Conservation (phyloP, 352 stramenopile species). For the Pythium aphanidermatum region DNA sequence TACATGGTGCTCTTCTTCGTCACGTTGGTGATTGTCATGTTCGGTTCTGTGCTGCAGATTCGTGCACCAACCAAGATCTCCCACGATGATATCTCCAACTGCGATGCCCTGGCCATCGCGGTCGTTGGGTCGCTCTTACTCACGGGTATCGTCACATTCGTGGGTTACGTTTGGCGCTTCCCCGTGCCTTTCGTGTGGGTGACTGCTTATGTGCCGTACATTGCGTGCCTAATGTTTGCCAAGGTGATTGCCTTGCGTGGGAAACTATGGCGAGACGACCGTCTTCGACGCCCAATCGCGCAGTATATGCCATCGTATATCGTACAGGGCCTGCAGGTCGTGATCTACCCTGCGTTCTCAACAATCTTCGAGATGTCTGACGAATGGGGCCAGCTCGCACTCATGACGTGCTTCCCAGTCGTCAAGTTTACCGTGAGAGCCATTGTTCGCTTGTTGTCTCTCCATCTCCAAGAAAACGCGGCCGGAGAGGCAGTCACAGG, state of each 20-base stretch:
- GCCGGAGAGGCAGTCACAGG: conserved; percentile 7
- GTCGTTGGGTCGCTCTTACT: not conserved
- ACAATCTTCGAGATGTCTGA: not conserved
- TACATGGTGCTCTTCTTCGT: not conserved
- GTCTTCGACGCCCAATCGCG: not conserved
- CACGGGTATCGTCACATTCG: not conserved
- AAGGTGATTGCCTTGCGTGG: not conserved
- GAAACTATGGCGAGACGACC: not conserved
- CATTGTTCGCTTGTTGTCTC: not conserved
- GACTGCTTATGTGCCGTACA: not conserved
- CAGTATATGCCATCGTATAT: not conserved
- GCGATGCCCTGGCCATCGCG: not conserved
- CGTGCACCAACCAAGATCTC: not conserved
- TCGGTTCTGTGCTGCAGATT: not conserved
- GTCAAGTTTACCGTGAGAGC: conserved; percentile 4
- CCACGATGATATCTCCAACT: not conserved
- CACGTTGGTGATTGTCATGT: conserved; percentile 1
- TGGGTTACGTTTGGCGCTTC: conserved; percentile 7
- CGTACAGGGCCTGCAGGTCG: conserved; percentile 9
- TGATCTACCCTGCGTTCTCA: conserved; percentile 8
- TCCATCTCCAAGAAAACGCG: not conserved
- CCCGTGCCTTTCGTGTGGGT: conserved; percentile 8
- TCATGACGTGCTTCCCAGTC: conserved; percentile 1
- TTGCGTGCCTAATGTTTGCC: not conserved
- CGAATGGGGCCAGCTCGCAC: not conserved